Conservation (phyloP, 2,329 filamentous ascomycete species). For the Clarireedia sp. region DNA sequence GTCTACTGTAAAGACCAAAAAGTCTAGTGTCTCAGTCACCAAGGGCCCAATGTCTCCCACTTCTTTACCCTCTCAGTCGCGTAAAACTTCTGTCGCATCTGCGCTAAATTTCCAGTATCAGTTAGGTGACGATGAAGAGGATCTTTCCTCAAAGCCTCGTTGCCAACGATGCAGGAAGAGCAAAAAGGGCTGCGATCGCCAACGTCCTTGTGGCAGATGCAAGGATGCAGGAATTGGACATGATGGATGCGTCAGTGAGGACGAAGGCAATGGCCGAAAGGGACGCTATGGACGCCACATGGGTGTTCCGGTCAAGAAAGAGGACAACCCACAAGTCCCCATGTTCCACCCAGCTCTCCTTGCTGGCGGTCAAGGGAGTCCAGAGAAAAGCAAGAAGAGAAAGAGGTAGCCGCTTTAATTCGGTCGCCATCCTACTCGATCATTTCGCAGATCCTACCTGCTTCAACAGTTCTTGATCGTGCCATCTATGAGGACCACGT, state of each 20-base stretch:
- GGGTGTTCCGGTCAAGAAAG: constrained; percentile 56
- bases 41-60: constrained; percentile 51
- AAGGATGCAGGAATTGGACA: constrained; percentile 89
- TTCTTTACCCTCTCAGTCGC: constrained; percentile 61
- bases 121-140: constrained; percentile 67
- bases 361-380: constrained; percentile 28
- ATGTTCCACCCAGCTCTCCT: constrained; percentile 26
- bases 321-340: constrained; percentile 37
- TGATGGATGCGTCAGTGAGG: constrained; percentile 93
- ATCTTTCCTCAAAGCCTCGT: constrained; percentile 88
- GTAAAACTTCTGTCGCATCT: constrained; percentile 69
- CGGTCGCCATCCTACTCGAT: not conserved
- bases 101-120: constrained; percentile 54
- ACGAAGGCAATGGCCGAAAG: constrained; percentile 95
- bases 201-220: constrained; percentile 90
- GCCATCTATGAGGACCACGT: not conserved
- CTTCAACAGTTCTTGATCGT: not conserved
- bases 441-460: not conserved
- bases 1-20: constrained; percentile 40
- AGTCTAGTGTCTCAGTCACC: constrained; percentile 31
- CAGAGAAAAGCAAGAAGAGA: constrained; percentile 61
- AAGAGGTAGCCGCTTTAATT: constrained; percentile 42
- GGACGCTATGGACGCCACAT: constrained; percentile 76
- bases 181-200: constrained; percentile 97
- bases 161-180: constrained; percentile 98